A percentile compares a stretch with the other conserved stretches of the same genome.
These are phyloP conservation scores for Stevia rebaudiana DNA, from an alignment of 140 eudicot genomes.

Conservation along the genomic window DNA sequence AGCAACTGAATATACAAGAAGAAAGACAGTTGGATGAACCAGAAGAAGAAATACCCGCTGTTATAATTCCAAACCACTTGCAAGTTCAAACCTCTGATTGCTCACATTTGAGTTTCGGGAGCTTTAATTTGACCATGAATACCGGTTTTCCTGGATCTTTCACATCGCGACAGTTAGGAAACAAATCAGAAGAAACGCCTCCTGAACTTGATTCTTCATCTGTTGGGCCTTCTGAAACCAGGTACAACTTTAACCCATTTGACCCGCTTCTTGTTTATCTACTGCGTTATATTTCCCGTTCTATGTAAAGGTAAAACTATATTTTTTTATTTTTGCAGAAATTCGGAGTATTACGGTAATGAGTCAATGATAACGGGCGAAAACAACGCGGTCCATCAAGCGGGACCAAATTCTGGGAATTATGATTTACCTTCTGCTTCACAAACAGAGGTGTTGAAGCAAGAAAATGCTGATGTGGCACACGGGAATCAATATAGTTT, in stretches of 20 bases:
- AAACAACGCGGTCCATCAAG: constrained; percentile 43
- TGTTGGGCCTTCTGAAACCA: constrained; percentile 45
- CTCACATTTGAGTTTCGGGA: constrained; percentile 92
- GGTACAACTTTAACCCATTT: constrained; percentile 33
- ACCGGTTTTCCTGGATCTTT: constrained; percentile 41
- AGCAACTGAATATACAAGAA: constrained; percentile 55
- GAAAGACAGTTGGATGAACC: constrained; percentile 47
- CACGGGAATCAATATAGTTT: constrained; percentile 58
- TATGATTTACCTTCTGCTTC: constrained; percentile 65
- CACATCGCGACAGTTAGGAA: constrained; percentile 39
- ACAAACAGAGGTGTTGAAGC: constrained; percentile 60
- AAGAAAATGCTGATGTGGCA: constrained; percentile 49
- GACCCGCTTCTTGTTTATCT: background rate
- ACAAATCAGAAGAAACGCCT: constrained; percentile 49
- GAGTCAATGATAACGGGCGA: constrained; percentile 56
- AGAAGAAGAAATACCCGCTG: constrained; percentile 69
- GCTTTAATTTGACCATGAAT: constrained; percentile 56
- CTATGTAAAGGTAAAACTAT: background rate
- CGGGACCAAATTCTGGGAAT: constrained; percentile 38
- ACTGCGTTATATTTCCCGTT: background rate
- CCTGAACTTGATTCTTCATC: constrained; percentile 43
- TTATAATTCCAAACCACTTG: constrained; percentile 76
- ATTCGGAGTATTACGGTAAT: constrained; percentile 57
- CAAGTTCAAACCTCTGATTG: constrained; percentile 79
- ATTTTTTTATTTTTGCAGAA: constrained; percentile 33